Percentiles rank a stretch among this genome's conserved stretches.
Conservation (phyloP, 345 rosid species). For the Erodium maritimum region DNA sequence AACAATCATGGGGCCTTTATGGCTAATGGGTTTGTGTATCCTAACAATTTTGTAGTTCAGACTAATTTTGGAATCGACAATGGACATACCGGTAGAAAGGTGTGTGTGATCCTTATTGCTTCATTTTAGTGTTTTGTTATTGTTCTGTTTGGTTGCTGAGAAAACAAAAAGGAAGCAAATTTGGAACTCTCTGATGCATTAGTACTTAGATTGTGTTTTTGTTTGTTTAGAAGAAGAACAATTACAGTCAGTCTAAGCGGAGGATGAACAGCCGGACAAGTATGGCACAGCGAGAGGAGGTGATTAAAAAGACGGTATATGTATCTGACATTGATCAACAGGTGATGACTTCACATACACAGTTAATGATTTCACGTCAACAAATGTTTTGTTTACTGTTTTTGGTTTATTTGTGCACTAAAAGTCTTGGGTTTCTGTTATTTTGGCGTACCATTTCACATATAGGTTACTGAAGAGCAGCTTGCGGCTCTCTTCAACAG, state of each 20-base stretch:
- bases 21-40: constrained; percentile 33
- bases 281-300: constrained; percentile 82
- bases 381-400: neutral
- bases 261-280: constrained; percentile 71
- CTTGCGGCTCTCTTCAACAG: constrained; percentile 73
- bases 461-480: constrained; percentile 90
- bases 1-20: constrained; percentile 17
- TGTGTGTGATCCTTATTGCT: constrained; percentile 10
- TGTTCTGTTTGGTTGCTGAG: neutral
- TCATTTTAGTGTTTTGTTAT: neutral
- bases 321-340: constrained; percentile 78
- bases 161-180: neutral
- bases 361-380: constrained; percentile 1
- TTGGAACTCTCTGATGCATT: too few species aligned
- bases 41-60: constrained; percentile 43
- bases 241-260: constrained; percentile 48
- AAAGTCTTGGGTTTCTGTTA: constrained; percentile 7
- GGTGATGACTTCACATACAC: constrained; percentile 18
- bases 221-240: constrained; percentile 50
- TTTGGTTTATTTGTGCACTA: neutral
- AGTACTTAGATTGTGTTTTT: neutral
- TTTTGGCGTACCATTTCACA: constrained; percentile 2
- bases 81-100: constrained; percentile 59
- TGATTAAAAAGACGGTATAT: constrained; percentile 78
- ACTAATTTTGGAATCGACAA: constrained; percentile 32